Percentiles rank a stretch among this genome's conserved stretches.
Evolutionary conservation across 495 filamentous ascomycete species (phyloP).

Genomic region (Trichoderma virens): DNA sequence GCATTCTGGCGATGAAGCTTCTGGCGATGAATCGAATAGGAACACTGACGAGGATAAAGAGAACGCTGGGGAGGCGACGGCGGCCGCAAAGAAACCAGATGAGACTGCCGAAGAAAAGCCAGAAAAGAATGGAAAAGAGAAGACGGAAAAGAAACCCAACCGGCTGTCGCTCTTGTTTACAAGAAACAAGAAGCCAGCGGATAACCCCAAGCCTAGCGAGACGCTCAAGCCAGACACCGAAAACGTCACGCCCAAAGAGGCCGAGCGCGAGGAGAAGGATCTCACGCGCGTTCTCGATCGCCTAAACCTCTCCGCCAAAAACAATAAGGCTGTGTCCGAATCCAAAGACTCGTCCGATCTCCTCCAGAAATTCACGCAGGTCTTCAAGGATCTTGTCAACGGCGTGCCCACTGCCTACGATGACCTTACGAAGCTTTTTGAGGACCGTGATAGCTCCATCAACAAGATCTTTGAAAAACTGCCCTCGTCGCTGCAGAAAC

Average conservation of each 20-base stretch:
- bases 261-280: slow-evolving; percentile 59
- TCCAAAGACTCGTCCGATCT: slow-evolving; percentile 73
- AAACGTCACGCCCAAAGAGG: slow-evolving; percentile 25
- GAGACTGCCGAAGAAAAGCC: slow-evolving; percentile 11
- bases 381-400: slow-evolving; percentile 85
- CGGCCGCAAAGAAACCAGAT: neutral
- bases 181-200: slow-evolving; percentile 20
- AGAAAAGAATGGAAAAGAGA: slow-evolving; percentile 17
- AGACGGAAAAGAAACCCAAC: slow-evolving; percentile 16
- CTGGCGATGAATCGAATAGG: slow-evolving; percentile 10
- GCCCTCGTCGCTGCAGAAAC: slow-evolving; percentile 74
- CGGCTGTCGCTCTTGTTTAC: slow-evolving; percentile 23
- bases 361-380: slow-evolving; percentile 71
- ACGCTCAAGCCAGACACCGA: neutral
- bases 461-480: slow-evolving; percentile 68
- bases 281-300: slow-evolving; percentile 68
- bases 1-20: slow-evolving; percentile 31
- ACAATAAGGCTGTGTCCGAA: slow-evolving; percentile 77
- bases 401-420: slow-evolving; percentile 88
- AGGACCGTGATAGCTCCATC: slow-evolving; percentile 67
- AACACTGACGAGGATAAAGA: neutral
- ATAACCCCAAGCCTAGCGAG: slow-evolving; percentile 14
- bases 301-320: slow-evolving; percentile 63
- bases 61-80: neutral
- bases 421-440: slow-evolving; percentile 76